Percentiles rank a stretch among this genome's conserved stretches.
phyloP scores from a whole-genome alignment of 2,329 filamentous ascomycete species.

The Leptographium flavum region DNA sequence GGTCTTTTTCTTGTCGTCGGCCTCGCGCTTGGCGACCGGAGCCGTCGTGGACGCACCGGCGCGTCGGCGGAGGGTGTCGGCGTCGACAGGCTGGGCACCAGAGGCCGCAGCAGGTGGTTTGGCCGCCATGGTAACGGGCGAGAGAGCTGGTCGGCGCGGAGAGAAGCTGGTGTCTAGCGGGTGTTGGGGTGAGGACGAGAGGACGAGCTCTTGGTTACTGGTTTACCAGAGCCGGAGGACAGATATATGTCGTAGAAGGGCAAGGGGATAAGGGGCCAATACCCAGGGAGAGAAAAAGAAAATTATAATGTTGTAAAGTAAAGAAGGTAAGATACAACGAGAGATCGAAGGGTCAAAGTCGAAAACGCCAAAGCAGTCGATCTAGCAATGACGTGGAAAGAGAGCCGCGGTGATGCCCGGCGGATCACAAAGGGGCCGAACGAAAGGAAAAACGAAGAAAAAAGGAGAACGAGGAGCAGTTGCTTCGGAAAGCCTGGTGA shows the following conservation, averaged over 20 bases:
- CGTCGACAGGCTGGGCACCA: conserved; percentile 43
- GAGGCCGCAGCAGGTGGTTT: conserved; percentile 42
- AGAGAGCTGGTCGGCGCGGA: neutral
- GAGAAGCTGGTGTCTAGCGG: neutral
- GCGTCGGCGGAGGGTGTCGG: conserved; percentile 43
- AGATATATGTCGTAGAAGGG: neutral
- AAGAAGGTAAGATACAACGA: too few relatives aligned
- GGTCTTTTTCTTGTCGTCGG: conserved; percentile 46
- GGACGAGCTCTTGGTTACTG: neutral
- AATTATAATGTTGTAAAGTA: neutral
- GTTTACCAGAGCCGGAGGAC: neutral
- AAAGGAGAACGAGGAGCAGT: neutral
- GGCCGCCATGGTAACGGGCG: conserved; percentile 30
- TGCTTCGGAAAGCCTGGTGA: neutral
- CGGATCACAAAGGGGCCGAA: neutral
- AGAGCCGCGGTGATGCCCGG: neutral
- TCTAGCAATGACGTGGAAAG: too few relatives aligned
- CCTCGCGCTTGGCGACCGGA: conserved; percentile 24
- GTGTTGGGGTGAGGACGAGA: neutral
- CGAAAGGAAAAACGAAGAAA: neutral
- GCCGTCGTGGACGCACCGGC: conserved; percentile 28
- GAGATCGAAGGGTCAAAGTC: too few relatives aligned
- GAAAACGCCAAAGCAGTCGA: too few relatives aligned
- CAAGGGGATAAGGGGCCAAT: neutral
- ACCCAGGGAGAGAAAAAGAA: neutral